Percentiles rank a stretch among this genome's conserved stretches.
Conservation (phyloP, 192 early-diverging fungal genomes). For the Coemansia furcata region DNA sequence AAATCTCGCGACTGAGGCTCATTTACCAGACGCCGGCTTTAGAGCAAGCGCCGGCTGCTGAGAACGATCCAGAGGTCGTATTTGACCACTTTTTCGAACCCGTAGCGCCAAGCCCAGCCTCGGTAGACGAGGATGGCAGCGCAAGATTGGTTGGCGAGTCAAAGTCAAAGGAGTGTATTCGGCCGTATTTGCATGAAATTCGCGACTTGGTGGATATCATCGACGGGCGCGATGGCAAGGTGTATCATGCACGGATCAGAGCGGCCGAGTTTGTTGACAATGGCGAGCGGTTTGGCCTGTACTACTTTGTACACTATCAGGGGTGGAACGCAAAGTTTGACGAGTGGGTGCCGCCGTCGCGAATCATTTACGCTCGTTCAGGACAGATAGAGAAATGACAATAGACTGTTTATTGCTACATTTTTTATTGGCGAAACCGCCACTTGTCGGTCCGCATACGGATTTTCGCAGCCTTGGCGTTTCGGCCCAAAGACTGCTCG, state of each 20-base stretch:
- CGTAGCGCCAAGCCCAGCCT: neutral
- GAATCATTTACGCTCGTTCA: slow-evolving; percentile 19
- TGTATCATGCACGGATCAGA: slow-evolving; percentile 24
- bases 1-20: slow-evolving; percentile 5
- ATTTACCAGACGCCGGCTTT: slow-evolving; percentile 11
- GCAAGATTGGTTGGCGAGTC: neutral
- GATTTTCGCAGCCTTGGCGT: slow-evolving; percentile 18
- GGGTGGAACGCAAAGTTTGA: slow-evolving; percentile 44
- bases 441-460: slow-evolving; percentile 10
- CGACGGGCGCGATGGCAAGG: slow-evolving; percentile 37
- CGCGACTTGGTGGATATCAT: slow-evolving; percentile 14
- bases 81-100: slow-evolving; percentile 35
- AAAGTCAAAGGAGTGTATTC: slow-evolving; percentile 20
- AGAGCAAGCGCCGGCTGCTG: slow-evolving; percentile 4
- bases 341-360: slow-evolving; percentile 46
- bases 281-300: slow-evolving; percentile 21
- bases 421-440: neutral
- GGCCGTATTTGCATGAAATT: slow-evolving; percentile 26
- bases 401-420: neutral
- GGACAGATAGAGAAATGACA: neutral
- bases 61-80: slow-evolving; percentile 16
- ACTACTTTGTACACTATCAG: slow-evolving; percentile 44
- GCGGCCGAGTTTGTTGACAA: slow-evolving; percentile 24
- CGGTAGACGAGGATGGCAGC: neutral
- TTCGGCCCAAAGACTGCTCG: slow-evolving; percentile 27